These are phyloP conservation scores for Ostreobium quekettii DNA, from an alignment of 139 green algal species.

Conservation along the genomic window DNA sequence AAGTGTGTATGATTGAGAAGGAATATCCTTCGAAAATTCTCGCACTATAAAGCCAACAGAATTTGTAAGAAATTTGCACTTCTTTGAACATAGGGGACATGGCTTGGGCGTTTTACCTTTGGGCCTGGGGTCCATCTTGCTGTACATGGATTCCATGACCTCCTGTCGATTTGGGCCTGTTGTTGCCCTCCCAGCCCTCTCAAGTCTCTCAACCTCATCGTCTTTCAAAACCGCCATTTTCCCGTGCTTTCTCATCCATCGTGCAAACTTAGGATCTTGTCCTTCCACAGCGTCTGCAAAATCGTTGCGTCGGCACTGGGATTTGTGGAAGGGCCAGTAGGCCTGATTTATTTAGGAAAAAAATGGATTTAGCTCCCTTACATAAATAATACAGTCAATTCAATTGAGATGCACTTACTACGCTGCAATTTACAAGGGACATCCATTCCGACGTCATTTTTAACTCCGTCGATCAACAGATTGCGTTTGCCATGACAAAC, in stretches of 20 bases:
- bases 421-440: too few species aligned
- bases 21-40: background rate
- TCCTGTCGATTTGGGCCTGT: constrained; percentile 41
- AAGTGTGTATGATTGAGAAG: background rate
- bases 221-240: constrained; percentile 67
- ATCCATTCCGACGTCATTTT: too few species aligned
- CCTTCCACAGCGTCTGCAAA: constrained; percentile 75
- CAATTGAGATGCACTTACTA: too few species aligned
- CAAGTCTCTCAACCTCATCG: constrained; percentile 80
- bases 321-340: constrained; percentile 85
- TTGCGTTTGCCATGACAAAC: too few species aligned
- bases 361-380: too few species aligned
- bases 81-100: too few species aligned
- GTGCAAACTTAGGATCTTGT: constrained; percentile 75
- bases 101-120: constrained; percentile 23
- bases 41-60: constrained; percentile 18
- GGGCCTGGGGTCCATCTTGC: constrained; percentile 65
- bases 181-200: constrained; percentile 49
- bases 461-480: too few species aligned
- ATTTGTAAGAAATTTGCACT: too few species aligned
- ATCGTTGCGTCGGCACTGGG: constrained; percentile 70
- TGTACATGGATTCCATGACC: constrained; percentile 85
- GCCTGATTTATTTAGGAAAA: too few species aligned
- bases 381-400: too few species aligned
- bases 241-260: constrained; percentile 73